Conservation (phyloP, 2,329 filamentous ascomycete genomes). For the Colletotrichum gloeosporioides region DNA sequence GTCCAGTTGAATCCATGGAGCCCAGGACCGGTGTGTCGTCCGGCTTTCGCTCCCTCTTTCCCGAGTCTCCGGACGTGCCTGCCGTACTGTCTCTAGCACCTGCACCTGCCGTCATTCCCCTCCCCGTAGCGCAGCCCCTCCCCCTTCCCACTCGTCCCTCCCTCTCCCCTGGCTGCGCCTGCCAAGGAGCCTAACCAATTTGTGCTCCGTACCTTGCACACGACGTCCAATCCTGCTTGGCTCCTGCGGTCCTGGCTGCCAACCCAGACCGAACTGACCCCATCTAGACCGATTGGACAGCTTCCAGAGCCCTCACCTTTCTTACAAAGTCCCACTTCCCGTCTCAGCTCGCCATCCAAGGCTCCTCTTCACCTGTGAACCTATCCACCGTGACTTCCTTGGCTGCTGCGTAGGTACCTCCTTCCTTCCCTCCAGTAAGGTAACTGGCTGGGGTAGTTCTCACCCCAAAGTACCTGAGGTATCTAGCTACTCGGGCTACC, state of each 20-base stretch:
- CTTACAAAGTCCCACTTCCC: conserved; percentile 7
- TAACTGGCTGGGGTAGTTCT: neutral
- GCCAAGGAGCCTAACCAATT: conserved; percentile 2
- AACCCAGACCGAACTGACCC: neutral
- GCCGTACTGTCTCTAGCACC: neutral
- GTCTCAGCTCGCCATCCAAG: conserved; percentile 10
- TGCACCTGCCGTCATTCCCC: conserved; percentile 1
- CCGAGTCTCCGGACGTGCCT: conserved; percentile 7
- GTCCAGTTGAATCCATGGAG: neutral
- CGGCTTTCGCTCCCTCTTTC: conserved; percentile 2
- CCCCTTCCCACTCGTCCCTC: neutral
- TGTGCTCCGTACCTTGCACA: conserved; percentile 11
- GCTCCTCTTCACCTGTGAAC: neutral
- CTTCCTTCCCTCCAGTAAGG: neutral
- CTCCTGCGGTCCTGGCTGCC: neutral
- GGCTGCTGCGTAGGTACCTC: neutral
- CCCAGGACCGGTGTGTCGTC: neutral
- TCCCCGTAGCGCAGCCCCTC: neutral
- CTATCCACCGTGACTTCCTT: neutral
- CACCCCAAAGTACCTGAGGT: neutral
- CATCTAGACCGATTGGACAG: conserved; percentile 7
- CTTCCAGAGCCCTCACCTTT: neutral
- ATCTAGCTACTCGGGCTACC: neutral
- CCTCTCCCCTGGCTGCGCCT: neutral
- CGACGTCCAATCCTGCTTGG: neutral